Evolutionary conservation across 1,284 basidiomycete genomes (phyloP).

Genomic region (Heterobasidion occidentale): DNA sequence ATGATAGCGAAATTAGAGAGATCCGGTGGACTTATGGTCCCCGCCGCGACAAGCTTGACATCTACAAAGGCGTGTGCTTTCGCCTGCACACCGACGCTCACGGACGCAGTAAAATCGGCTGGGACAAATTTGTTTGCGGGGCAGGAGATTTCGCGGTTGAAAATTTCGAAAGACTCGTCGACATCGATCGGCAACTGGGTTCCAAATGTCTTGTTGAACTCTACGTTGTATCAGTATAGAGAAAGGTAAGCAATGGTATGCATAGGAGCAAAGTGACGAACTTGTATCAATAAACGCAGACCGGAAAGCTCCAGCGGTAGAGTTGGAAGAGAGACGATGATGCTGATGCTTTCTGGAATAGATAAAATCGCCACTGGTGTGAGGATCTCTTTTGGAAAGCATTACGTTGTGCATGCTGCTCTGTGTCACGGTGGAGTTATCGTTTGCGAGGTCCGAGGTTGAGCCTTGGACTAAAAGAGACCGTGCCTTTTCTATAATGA

Average conservation of each 20-base stretch:
- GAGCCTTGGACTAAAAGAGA: background rate
- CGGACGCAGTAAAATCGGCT: slow-evolving; percentile 19
- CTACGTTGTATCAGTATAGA: background rate
- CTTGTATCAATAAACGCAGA: background rate
- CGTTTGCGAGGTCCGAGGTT: background rate
- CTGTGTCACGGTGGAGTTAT: background rate
- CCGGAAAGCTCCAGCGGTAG: background rate
- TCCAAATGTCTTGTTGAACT: slow-evolving; percentile 21
- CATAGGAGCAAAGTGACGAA: background rate
- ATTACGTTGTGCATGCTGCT: background rate
- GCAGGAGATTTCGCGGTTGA: slow-evolving; percentile 34
- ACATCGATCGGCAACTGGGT: slow-evolving; percentile 23
- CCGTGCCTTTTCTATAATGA: background rate
- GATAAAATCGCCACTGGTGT: too few species aligned
- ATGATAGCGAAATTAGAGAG: slow-evolving; percentile 25
- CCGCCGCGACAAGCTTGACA: slow-evolving; percentile 33
- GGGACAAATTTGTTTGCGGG: slow-evolving; percentile 17
- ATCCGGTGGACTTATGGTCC: slow-evolving; percentile 34
- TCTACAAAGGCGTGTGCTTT: slow-evolving; percentile 27
- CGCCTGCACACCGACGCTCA: slow-evolving; percentile 32
- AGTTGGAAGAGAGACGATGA: too few species aligned
- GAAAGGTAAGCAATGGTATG: background rate
- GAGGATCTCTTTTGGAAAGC: background rate
- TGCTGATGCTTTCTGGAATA: too few species aligned
- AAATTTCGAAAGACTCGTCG: slow-evolving; percentile 28